phyloP scores from a whole-genome alignment of 2,329 filamentous ascomycete genomes.

The Diplodia scrobiculata region DNA sequence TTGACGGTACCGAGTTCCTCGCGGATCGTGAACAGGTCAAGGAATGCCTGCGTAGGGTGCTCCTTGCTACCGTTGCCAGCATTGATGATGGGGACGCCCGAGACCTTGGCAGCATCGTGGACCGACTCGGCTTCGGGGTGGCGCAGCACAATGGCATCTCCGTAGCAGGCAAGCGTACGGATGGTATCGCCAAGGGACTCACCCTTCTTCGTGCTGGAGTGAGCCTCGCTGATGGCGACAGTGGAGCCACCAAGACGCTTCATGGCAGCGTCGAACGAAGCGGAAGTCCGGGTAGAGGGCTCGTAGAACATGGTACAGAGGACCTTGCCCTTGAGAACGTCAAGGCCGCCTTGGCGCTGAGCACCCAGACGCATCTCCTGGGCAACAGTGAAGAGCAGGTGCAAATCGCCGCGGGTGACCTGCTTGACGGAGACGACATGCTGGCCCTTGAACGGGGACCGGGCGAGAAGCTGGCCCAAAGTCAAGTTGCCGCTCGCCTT shows the following conservation, averaged over 20 bases:
- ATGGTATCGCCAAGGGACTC: conserved; percentile 92
- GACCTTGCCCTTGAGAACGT: conserved; percentile 81
- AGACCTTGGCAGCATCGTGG: conserved; percentile 81
- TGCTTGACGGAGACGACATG: conserved; percentile 91
- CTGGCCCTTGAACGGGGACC: conserved; percentile 83
- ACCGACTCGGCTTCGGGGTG: conserved; percentile 83
- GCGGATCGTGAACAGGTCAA: conserved; percentile 97
- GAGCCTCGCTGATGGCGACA: conserved; percentile 75
- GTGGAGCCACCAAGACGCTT: conserved; percentile 91
- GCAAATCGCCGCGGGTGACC: conserved; percentile 83
- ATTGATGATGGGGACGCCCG: conserved; percentile 91
- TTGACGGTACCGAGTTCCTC: conserved; percentile 96
- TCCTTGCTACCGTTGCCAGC: conserved; percentile 94
- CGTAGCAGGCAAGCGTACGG: conserved; percentile 89
- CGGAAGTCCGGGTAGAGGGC: conserved; percentile 91
- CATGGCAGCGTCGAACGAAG: conserved; percentile 97
- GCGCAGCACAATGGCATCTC: conserved; percentile 91
- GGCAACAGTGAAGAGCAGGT: conserved; percentile 91
- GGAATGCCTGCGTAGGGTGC: conserved; percentile 95
- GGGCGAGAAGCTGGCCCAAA: conserved; percentile 71
- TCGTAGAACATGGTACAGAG: conserved; percentile 96
- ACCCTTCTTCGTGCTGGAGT: conserved; percentile 91
- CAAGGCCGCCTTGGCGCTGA: conserved; percentile 85
- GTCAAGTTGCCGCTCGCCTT: conserved; percentile 60
- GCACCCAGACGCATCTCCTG: conserved; percentile 97